Percentiles rank a stretch among this genome's conserved stretches.
Evolutionary conservation across 2,329 filamentous ascomycete species (phyloP).

Genomic region (Thielaviopsis populi): DNA sequence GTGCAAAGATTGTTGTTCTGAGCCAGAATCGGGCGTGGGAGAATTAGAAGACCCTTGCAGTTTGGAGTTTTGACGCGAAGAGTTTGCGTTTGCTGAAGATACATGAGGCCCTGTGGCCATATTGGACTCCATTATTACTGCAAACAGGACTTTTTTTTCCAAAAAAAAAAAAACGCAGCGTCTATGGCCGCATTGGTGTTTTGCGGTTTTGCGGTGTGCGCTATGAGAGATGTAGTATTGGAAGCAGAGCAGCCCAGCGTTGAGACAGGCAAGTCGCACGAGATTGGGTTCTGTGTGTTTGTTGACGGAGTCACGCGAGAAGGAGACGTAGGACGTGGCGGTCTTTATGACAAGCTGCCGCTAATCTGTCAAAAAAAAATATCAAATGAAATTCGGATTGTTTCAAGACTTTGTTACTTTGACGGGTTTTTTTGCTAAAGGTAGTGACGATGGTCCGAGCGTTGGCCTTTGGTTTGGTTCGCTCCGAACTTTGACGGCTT

Average conservation of each 20-base stretch:
- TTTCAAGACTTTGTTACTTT: background rate
- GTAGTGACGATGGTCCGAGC: background rate
- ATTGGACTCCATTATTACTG: constrained; percentile 4
- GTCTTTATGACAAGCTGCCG: background rate
- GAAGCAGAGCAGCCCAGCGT: background rate
- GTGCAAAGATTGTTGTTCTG: constrained; percentile 8
- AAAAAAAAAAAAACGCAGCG: too few relatives aligned
- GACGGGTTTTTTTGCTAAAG: background rate
- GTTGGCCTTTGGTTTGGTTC: background rate
- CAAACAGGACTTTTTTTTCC: background rate
- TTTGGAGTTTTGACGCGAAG: constrained; percentile 11
- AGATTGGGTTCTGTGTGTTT: background rate
- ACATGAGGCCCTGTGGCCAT: constrained; percentile 2
- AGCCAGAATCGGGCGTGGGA: background rate
- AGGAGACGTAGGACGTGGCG: background rate
- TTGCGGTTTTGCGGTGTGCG: background rate
- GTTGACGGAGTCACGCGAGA: background rate
- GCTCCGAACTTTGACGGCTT: background rate
- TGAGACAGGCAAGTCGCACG: background rate
- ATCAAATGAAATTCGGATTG: background rate
- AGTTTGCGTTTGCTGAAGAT: background rate
- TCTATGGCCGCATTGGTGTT: background rate
- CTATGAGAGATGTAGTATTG: background rate
- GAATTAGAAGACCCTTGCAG: constrained; percentile 10
- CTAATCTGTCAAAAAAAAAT: constrained; percentile 2